Percentiles rank a stretch among this genome's conserved stretches.
phyloP scores from a whole-genome alignment of 768 basidiomycete genomes.

The Tylopilus sp. region DNA sequence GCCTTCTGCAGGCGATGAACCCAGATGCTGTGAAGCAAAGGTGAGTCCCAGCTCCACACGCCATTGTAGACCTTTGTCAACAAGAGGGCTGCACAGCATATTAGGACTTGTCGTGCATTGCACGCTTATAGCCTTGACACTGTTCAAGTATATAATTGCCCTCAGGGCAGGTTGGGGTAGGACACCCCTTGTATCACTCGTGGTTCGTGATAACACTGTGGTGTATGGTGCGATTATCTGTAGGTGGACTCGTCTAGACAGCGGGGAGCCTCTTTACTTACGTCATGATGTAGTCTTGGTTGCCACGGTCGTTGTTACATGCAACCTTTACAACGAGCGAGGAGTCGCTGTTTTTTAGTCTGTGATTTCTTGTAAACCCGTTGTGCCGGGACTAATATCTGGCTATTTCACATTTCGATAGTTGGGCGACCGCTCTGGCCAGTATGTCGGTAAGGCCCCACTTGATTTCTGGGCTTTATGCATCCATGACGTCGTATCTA shows the following conservation, averaged over 20 bases:
- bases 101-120: conserved; percentile 14
- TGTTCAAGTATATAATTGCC: conserved; percentile 17
- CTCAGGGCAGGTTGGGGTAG: conserved; percentile 14
- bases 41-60: not conserved
- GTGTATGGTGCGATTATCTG: conserved; percentile 6
- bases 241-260: conserved; percentile 4
- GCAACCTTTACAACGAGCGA: not conserved
- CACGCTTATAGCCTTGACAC: conserved; percentile 11
- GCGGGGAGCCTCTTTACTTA: conserved; percentile 1
- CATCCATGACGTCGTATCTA: not conserved
- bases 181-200: conserved; percentile 18
- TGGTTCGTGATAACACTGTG: conserved; percentile 14
- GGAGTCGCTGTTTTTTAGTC: not conserved
- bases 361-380: not conserved
- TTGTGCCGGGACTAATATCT: not conserved
- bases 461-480: not conserved
- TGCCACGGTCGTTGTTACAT: not conserved
- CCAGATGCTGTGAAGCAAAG: not conserved
- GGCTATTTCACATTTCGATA: not conserved
- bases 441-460: conserved; percentile 10
- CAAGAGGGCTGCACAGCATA: conserved; percentile 4
- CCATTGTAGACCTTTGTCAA: not conserved
- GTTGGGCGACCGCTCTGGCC: conserved; percentile 12
- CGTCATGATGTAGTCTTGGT: not conserved
- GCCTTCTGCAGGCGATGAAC: conserved; percentile 1